Percentiles rank a stretch among this genome's conserved stretches.
phyloP scores from a whole-genome alignment of 345 rosid species.

The Leavenworthia alabamica region DNA sequence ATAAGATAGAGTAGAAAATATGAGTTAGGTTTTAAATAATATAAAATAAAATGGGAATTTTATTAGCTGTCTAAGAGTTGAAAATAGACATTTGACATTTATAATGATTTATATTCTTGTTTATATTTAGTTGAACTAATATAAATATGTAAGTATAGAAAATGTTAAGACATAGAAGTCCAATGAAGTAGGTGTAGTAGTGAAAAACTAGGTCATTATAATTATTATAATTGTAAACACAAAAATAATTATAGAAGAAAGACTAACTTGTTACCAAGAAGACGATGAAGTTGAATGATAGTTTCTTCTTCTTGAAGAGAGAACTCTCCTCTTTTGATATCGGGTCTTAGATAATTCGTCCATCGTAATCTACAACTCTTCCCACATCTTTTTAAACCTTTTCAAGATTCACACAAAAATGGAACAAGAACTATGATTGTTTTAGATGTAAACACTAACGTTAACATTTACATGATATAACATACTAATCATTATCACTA shows the following conservation, averaged over 20 bases:
- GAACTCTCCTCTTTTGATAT: conserved; percentile 34
- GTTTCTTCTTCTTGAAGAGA: conserved; percentile 33
- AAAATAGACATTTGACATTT: conserved; percentile 28
- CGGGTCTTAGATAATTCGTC: conserved; percentile 36
- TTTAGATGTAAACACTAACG: background rate
- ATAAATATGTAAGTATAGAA: conserved; percentile 7
- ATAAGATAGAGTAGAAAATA: background rate
- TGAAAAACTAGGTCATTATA: conserved; percentile 27
- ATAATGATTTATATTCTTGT: conserved; percentile 19
- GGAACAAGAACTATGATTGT: background rate
- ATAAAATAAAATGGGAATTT: background rate
- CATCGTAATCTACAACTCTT: conserved; percentile 36
- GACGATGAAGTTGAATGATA: conserved; percentile 32
- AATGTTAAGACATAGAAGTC: conserved; percentile 22
- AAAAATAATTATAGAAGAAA: background rate
- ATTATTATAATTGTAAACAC: background rate
- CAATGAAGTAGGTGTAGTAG: conserved; percentile 32
- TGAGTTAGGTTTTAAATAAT: background rate
- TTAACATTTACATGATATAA: background rate
- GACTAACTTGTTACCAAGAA: conserved; percentile 35
- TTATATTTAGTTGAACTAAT: conserved; percentile 6
- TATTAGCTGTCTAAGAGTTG: conserved; percentile 7
- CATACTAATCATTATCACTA: background rate
- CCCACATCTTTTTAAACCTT: conserved; percentile 33
- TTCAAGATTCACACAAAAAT: conserved; percentile 9